These are phyloP conservation scores for Wickerhamomyces subpelliculosus DNA, from an alignment of 805 yeast genomes.

Conservation along the genomic window DNA sequence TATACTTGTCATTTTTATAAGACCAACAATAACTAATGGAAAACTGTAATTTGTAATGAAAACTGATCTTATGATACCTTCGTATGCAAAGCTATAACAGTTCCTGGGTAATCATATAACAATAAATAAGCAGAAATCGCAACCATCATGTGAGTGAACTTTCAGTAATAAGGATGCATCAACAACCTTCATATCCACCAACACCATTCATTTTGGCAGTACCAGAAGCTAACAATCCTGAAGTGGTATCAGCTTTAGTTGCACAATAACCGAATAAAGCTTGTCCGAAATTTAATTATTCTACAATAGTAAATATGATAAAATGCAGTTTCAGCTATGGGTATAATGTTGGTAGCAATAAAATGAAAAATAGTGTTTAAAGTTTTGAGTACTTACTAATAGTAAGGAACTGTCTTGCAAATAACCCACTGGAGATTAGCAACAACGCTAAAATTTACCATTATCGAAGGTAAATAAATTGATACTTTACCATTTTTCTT, in stretches of 20 bases:
- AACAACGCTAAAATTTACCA: no score
- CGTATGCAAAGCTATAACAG: no score
- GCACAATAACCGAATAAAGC: constrained; percentile 33
- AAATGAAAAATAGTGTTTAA: no score
- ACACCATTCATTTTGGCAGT: constrained; percentile 26
- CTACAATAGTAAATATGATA: constrained; percentile 34
- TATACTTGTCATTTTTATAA: no score
- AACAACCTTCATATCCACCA: constrained; percentile 36
- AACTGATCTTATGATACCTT: no score
- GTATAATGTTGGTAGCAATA: no score
- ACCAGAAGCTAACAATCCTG: constrained; percentile 36
- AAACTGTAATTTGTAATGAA: constrained; percentile 20
- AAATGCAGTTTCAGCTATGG: constrained; percentile 36
- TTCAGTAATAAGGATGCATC: constrained; percentile 34
- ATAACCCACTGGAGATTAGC: no score
- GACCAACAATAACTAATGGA: background rate
- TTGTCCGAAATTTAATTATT: constrained; percentile 31
- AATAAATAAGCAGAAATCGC: constrained; percentile 25
- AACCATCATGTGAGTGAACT: constrained; percentile 39
- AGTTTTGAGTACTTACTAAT: no score
- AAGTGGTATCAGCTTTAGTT: constrained; percentile 37
- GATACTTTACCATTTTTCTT: constrained; percentile 4
- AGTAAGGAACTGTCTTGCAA: no score
- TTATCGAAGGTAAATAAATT: background rate
- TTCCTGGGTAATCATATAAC: constrained; percentile 36